These are phyloP conservation scores for Chaetomium fimeti DNA, from an alignment of 495 filamentous ascomycete species.

Conservation along the genomic window DNA sequence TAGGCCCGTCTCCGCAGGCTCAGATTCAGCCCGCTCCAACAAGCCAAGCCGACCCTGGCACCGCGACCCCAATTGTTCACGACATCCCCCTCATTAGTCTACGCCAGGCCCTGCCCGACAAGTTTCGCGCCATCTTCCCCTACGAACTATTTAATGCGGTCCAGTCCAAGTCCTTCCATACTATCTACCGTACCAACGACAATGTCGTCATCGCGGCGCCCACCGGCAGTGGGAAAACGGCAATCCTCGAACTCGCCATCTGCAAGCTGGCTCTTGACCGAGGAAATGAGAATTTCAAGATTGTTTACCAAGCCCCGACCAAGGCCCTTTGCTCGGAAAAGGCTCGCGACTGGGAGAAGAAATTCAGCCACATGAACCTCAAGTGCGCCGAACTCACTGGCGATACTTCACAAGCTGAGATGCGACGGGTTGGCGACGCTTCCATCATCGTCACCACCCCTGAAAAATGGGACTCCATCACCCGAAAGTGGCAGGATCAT, in stretches of 20 bases:
- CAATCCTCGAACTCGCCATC: slow-evolving; percentile 86
- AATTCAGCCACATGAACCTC: slow-evolving; percentile 73
- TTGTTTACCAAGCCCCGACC: slow-evolving; percentile 92
- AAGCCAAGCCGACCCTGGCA: not conserved
- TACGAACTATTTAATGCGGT: slow-evolving; percentile 87
- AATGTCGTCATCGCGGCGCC: slow-evolving; percentile 89
- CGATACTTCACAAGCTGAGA: slow-evolving; percentile 75
- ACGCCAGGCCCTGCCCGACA: slow-evolving; percentile 68
- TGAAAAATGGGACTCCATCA: slow-evolving; percentile 99
- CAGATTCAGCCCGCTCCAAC: not conserved
- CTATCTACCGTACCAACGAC: slow-evolving; percentile 69
- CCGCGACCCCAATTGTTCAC: slow-evolving; percentile 44
- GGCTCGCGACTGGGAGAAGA: slow-evolving; percentile 76
- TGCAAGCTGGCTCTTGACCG: slow-evolving; percentile 67
- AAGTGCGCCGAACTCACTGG: slow-evolving; percentile 86
- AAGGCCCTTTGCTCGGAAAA: slow-evolving; percentile 90
- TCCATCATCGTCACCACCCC: slow-evolving; percentile 95
- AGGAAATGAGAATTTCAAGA: slow-evolving; percentile 73
- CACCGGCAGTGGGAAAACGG: slow-evolving; percentile 93
- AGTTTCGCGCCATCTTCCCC: slow-evolving; percentile 70
- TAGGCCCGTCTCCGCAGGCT: not conserved
- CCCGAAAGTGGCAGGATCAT: slow-evolving; percentile 93
- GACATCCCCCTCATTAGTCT: slow-evolving; percentile 75
- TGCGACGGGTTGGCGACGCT: slow-evolving; percentile 72
- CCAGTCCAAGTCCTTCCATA: slow-evolving; percentile 81